Evolutionary conservation across 441 rosid species (phyloP), one percentile per base, ranked within the genome.

Genomic region (Pelargonium australe): DNA sequence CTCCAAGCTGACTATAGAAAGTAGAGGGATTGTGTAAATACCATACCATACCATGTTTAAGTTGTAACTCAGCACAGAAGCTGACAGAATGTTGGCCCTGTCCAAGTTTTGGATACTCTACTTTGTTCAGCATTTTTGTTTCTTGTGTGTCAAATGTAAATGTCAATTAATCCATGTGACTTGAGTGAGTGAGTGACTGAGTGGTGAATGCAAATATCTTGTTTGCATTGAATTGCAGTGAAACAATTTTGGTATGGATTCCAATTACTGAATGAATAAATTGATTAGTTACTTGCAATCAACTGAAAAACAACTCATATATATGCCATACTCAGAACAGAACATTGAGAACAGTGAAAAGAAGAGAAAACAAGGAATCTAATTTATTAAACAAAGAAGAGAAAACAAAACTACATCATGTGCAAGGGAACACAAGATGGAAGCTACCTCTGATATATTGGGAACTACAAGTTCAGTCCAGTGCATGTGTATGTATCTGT

Each of bases 1-100:
- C 85, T 91, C 55, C 68, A 45, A 5, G 80, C 84, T 17, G 94
- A 90, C 80, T 87, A 86, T 82, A 79, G 75, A 81, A 62, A 34
- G 70, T 10, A 53, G 47, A 28, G 31, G 31, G 31, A 25, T 25
- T 25, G 31, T 25, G 31, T 25, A 25, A 25, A 25, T 25, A 25
- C 31, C 23, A 20, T 20, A 20, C 23, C 31, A 25, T 25, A 25
- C 31, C 31, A 25, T 25, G 31, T 25, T 25, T 1, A 25, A 25
- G 3, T 25, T 25, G 31, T 25, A 25, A 25, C 31, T 25, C 31
- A 25, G 31, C 31, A 25, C 31, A 25, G 31, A 25, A 25, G 31
- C 31, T 25, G 31, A 25, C 31, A 25, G 31, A 25, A 25, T 20
- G 31, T 25, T 25, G 31, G 31, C 31, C 31, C 23, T 20, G 31